Conservation (phyloP, 1,139 yeast species). For the Yamadazyma dushanensis region DNA sequence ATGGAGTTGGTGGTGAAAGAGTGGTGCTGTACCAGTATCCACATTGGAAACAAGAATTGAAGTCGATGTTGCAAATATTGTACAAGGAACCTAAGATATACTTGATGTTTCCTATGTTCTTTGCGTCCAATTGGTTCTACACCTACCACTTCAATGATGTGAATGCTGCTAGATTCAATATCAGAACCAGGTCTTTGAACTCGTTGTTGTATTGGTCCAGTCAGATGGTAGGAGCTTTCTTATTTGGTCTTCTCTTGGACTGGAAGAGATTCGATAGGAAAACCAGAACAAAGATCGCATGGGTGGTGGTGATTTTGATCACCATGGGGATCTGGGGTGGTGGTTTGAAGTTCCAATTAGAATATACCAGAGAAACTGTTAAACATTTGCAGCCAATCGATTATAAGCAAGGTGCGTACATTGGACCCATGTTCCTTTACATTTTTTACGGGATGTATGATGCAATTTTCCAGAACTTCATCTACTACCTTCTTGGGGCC, state of each 20-base stretch:
- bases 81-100: slow-evolving; percentile 47
- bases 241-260: slow-evolving; percentile 52
- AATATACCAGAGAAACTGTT: slow-evolving; percentile 37
- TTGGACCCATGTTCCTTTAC: slow-evolving; percentile 63
- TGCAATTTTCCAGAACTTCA: slow-evolving; percentile 57
- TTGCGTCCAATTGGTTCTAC: slow-evolving; percentile 65
- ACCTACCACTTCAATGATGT: slow-evolving; percentile 62
- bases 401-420: slow-evolving; percentile 44
- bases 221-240: slow-evolving; percentile 58
- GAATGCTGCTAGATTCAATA: slow-evolving; percentile 56
- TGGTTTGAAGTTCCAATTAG: slow-evolving; percentile 53
- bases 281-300: slow-evolving; percentile 49
- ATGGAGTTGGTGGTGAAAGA: slow-evolving; percentile 46
- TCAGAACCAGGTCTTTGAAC: slow-evolving; percentile 61
- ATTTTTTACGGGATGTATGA: slow-evolving; percentile 61
- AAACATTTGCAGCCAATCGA: slow-evolving; percentile 32
- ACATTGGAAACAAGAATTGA: slow-evolving; percentile 46
- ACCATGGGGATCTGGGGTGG: slow-evolving; percentile 63
- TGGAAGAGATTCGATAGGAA: slow-evolving; percentile 40
- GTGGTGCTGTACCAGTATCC: slow-evolving; percentile 48
- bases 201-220: slow-evolving; percentile 60
- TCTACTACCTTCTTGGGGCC: slow-evolving; percentile 60
- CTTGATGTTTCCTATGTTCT: slow-evolving; percentile 59
- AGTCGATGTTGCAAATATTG: slow-evolving; percentile 40
- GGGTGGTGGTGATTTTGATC: slow-evolving; percentile 37